These are phyloP conservation scores for Colletotrichum lini DNA, from an alignment of 2,329 filamentous ascomycete species.

Conservation along the genomic window DNA sequence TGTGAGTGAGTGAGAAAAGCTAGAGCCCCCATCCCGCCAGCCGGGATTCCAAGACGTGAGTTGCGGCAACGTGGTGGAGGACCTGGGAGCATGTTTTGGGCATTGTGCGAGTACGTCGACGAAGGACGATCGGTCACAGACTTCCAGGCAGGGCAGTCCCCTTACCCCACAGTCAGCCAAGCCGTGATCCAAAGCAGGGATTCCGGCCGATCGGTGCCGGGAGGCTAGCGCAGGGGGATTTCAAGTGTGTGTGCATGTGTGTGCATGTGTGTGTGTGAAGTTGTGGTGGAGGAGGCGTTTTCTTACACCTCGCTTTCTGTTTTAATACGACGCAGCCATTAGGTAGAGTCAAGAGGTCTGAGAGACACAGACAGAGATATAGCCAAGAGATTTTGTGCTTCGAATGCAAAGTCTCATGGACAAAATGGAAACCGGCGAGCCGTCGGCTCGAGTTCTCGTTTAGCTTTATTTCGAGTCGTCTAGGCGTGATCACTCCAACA, in stretches of 20 bases:
- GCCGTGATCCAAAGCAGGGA: slow-evolving; percentile 38
- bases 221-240: slow-evolving; percentile 33
- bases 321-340: neutral
- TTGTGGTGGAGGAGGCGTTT: no score
- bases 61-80: slow-evolving; percentile 40
- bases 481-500: slow-evolving; percentile 19
- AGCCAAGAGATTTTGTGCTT: slow-evolving; percentile 33
- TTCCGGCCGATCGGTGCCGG: slow-evolving; percentile 27
- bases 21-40: slow-evolving; percentile 22
- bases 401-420: slow-evolving; percentile 31
- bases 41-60: slow-evolving; percentile 36
- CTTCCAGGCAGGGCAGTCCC: slow-evolving; percentile 32
- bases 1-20: slow-evolving; percentile 21
- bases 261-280: neutral
- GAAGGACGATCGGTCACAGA: slow-evolving; percentile 29
- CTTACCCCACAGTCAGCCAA: slow-evolving; percentile 38
- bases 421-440: neutral
- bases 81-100: slow-evolving; percentile 39
- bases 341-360: slow-evolving; percentile 13
- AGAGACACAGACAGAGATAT: neutral
- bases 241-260: slow-evolving; percentile 11
- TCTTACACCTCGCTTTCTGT: slow-evolving; percentile 13
- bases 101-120: slow-evolving; percentile 30
- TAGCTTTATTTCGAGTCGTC: slow-evolving; percentile 17
- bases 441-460: slow-evolving; percentile 20